Conservation (phyloP, 2,329 filamentous ascomycete genomes). For the Rasamsonia emersonii region DNA sequence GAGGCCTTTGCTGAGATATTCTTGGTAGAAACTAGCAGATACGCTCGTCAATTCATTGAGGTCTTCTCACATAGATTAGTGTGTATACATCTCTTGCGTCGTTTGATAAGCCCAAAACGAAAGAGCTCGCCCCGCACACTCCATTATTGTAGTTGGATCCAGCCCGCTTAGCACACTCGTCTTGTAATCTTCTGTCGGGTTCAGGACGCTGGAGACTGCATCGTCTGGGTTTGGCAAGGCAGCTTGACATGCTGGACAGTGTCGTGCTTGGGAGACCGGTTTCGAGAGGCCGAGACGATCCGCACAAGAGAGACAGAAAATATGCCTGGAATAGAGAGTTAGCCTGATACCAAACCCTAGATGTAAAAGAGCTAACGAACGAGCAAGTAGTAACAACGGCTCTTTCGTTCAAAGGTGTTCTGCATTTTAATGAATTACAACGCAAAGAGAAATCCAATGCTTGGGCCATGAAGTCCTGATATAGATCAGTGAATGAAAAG, state of each 20-base stretch:
- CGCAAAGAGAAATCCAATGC: conserved; percentile 65
- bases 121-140: conserved; percentile 29
- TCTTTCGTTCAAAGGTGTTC: conserved; percentile 56
- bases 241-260: conserved; percentile 69
- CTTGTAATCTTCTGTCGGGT: conserved; percentile 82
- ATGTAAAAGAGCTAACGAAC: conserved; percentile 36
- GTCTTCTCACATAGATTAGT: background rate
- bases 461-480: conserved; percentile 11
- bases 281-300: conserved; percentile 54
- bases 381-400: conserved; percentile 87
- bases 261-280: conserved; percentile 43
- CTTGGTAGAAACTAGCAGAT: conserved; percentile 59
- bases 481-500: too few relatives aligned
- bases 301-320: conserved; percentile 74
- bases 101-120: conserved; percentile 48
- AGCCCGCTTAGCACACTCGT: conserved; percentile 76
- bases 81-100: conserved; percentile 65
- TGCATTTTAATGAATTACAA: conserved; percentile 75
- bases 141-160: conserved; percentile 72
- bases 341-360: conserved; percentile 2
- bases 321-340: conserved; percentile 51
- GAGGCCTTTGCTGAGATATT: conserved; percentile 62
- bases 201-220: conserved; percentile 61
- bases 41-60: conserved; percentile 6
- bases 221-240: conserved; percentile 64